phyloP scores from a whole-genome alignment of 176 grass and related monocot genomes.

The Calamus simplicifolius region DNA sequence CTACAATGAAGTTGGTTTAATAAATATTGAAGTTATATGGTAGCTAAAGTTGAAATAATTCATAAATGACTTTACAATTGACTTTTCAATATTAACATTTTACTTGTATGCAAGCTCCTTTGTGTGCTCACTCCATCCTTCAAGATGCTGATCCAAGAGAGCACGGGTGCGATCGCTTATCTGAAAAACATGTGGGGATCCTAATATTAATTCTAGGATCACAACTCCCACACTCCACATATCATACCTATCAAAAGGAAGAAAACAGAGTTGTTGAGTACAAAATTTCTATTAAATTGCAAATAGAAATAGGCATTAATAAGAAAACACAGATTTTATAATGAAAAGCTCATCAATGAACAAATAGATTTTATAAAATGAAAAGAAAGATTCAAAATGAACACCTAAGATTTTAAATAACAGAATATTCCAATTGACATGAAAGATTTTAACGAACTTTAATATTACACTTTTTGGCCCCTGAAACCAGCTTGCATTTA shows the following conservation, averaged over 20 bases:
- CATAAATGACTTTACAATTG: too few relatives aligned
- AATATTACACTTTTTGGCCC: constrained; percentile 61
- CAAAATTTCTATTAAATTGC: too few relatives aligned
- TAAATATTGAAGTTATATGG: too few relatives aligned
- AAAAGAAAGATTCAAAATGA: neutral
- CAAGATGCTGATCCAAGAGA: constrained; percentile 75
- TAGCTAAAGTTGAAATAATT: too few relatives aligned
- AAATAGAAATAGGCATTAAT: too few relatives aligned
- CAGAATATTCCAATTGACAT: constrained; percentile 5
- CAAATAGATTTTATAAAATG: neutral
- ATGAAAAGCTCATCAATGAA: neutral
- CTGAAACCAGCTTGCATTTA: constrained; percentile 86
- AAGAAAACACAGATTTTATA: too few relatives aligned
- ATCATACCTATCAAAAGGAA: constrained; percentile 65
- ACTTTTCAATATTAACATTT: constrained; percentile 20
- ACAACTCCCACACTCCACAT: constrained; percentile 98
- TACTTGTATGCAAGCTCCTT: constrained; percentile 96
- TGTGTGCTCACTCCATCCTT: constrained; percentile 88
- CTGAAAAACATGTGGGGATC: constrained; percentile 93
- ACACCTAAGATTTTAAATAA: too few relatives aligned
- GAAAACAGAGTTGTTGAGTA: neutral
- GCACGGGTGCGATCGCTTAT: constrained; percentile 64
- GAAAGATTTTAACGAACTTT: constrained; percentile 48
- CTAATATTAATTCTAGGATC: constrained; percentile 91
- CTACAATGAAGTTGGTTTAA: too few relatives aligned